phyloP scores from a whole-genome alignment of 2,329 filamentous ascomycete species.

The Aspergillus cejpii region DNA sequence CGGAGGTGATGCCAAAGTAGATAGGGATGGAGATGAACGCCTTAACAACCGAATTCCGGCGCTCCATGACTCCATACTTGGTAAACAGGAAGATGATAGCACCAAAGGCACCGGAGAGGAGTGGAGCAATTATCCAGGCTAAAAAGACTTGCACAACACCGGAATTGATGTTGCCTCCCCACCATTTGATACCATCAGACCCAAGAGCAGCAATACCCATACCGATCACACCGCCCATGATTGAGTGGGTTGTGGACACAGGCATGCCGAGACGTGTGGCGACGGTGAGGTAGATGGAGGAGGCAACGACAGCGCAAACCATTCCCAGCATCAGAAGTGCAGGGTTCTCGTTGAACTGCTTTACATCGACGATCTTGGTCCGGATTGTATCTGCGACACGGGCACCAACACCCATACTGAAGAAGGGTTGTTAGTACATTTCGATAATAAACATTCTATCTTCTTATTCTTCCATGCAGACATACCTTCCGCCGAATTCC shows the following conservation, averaged over 20 bases:
- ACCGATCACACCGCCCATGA: slow-evolving; percentile 17
- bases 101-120: slow-evolving; percentile 11
- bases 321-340: slow-evolving; percentile 17
- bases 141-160: slow-evolving; percentile 18
- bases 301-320: slow-evolving; percentile 13
- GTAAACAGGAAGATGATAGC: slow-evolving; percentile 15
- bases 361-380: slow-evolving; percentile 14
- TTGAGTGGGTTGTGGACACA: slow-evolving; percentile 17
- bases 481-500: slow-evolving; percentile 16
- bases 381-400: slow-evolving; percentile 16
- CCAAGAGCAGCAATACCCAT: slow-evolving; percentile 16
- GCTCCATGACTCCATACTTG: slow-evolving; percentile 12
- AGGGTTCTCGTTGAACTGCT: slow-evolving; percentile 6
- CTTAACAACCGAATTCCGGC: slow-evolving; percentile 8
- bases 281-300: slow-evolving; percentile 14
- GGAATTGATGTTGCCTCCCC: slow-evolving; percentile 17
- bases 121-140: slow-evolving; percentile 17
- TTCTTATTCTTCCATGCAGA: too few relatives aligned
- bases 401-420: slow-evolving; percentile 15
- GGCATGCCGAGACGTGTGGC: slow-evolving; percentile 14
- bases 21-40: slow-evolving; percentile 12
- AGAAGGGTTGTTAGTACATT: background rate
- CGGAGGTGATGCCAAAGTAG: slow-evolving; percentile 15
- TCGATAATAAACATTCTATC: too few relatives aligned
- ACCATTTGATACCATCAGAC: slow-evolving; percentile 11